Conservation (phyloP, 1,284 basidiomycete species). For the Malassezia vespertilionis region DNA sequence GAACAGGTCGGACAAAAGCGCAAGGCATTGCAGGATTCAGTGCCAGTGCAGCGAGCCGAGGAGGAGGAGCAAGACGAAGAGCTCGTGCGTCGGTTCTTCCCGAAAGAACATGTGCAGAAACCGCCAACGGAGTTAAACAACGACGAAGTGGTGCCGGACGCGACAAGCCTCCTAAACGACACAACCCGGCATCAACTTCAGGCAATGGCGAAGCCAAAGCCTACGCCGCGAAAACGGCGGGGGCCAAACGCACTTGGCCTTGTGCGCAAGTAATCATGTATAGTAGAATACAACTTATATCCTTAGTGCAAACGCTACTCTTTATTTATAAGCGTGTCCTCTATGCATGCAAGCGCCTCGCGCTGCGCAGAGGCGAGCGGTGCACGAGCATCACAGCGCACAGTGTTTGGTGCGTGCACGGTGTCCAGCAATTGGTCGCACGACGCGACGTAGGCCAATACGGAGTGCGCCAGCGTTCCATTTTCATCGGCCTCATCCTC, state of each 20-base stretch:
- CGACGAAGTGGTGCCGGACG: conserved; percentile 20
- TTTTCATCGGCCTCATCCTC: not conserved
- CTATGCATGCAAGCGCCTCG: too few species aligned
- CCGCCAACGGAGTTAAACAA: conserved; percentile 25
- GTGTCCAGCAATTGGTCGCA: too few species aligned
- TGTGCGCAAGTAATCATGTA: conserved; percentile 31
- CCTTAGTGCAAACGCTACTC: too few species aligned
- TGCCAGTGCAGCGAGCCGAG: conserved; percentile 47
- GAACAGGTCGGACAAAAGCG: conserved; percentile 18
- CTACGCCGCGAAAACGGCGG: conserved; percentile 30
- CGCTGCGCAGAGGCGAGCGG: too few species aligned
- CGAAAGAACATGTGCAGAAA: conserved; percentile 51
- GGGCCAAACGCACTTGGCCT: conserved; percentile 38
- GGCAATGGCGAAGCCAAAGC: not conserved
- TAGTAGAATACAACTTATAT: too few species aligned
- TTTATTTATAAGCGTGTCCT: too few species aligned
- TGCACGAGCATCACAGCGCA: too few species aligned
- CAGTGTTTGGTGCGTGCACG: too few species aligned
- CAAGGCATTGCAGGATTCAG: conserved; percentile 4
- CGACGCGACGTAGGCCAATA: too few species aligned
- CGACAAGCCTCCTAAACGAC: conserved; percentile 22
- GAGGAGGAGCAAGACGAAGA: conserved; percentile 85
- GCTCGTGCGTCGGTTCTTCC: conserved; percentile 72
- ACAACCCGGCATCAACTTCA: conserved; percentile 17
- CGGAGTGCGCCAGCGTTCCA: too few species aligned